phyloP scores from a whole-genome alignment of 306 rosid genomes.

The Trifolium repens region DNA sequence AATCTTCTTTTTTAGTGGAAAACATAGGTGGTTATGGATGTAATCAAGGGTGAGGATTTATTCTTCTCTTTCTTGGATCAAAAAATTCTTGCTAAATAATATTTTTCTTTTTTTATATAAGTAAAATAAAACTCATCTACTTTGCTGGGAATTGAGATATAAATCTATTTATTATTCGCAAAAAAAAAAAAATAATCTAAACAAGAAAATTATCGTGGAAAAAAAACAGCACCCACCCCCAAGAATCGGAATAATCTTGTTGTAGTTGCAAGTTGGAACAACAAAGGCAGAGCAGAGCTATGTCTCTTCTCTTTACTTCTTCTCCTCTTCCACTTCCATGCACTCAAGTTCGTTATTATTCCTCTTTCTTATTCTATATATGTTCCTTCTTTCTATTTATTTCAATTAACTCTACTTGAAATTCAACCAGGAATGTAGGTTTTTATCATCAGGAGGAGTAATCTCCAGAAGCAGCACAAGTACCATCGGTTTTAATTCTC shows the following conservation, averaged over 20 bases:
- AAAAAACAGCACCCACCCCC: neutral
- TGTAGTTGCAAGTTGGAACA: neutral
- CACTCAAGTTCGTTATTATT: slow-evolving; percentile 33
- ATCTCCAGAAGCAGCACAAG: slow-evolving; percentile 28
- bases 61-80: too few species aligned
- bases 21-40: too few species aligned
- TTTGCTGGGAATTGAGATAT: too few species aligned
- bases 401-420: slow-evolving; percentile 46
- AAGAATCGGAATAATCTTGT: slow-evolving; percentile 4
- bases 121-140: too few species aligned
- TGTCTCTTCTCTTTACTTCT: slow-evolving; percentile 41
- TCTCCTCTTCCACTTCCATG: slow-evolving; percentile 23
- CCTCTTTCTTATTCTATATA: neutral
- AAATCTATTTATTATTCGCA: too few species aligned
- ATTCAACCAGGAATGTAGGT: slow-evolving; percentile 41
- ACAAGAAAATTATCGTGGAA: too few species aligned
- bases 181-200: too few species aligned
- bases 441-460: slow-evolving; percentile 4
- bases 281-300: neutral
- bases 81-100: too few species aligned
- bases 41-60: too few species aligned
- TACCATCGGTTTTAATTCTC: slow-evolving; percentile 25
- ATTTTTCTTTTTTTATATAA: too few species aligned
- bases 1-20: too few species aligned
- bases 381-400: neutral